These are phyloP conservation scores for Fusarium anthophilum DNA, from an alignment of 2,329 filamentous ascomycete genomes.

Conservation along the genomic window DNA sequence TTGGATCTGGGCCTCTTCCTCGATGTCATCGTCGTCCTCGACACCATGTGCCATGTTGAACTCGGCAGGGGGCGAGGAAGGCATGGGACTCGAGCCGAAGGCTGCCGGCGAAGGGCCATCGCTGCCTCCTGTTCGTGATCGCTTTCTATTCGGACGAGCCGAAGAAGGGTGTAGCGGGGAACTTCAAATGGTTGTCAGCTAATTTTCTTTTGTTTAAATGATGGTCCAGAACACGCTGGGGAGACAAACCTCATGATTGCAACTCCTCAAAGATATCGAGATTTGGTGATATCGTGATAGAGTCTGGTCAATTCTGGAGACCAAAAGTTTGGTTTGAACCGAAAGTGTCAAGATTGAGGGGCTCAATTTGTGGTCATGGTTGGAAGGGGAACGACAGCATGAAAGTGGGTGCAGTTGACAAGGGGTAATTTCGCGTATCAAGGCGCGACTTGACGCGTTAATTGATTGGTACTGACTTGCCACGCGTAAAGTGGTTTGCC, in stretches of 20 bases:
- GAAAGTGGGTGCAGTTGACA: slow-evolving; percentile 29
- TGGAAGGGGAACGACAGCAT: slow-evolving; percentile 32
- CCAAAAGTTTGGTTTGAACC: slow-evolving; percentile 5
- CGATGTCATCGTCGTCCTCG: slow-evolving; percentile 76
- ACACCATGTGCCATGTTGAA: slow-evolving; percentile 72
- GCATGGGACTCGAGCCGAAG: slow-evolving; percentile 68
- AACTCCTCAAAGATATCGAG: slow-evolving; percentile 2
- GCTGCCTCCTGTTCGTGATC: slow-evolving; percentile 61
- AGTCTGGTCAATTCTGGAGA: not conserved
- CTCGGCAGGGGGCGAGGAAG: slow-evolving; percentile 70
- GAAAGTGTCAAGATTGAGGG: slow-evolving; percentile 35
- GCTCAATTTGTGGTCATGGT: slow-evolving; percentile 28
- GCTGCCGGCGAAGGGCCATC: slow-evolving; percentile 62
- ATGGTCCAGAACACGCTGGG: not conserved
- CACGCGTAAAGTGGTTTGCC: slow-evolving; percentile 50
- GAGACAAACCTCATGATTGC: slow-evolving; percentile 23
- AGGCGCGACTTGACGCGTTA: slow-evolving; percentile 53
- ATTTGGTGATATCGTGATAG: slow-evolving; percentile 8
- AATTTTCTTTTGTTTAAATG: not conserved
- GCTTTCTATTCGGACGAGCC: slow-evolving; percentile 63
- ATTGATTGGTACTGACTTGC: slow-evolving; percentile 50
- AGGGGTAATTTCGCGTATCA: slow-evolving; percentile 41
- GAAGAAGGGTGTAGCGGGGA: slow-evolving; percentile 87
- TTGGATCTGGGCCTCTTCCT: slow-evolving; percentile 76
- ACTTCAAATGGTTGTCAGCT: slow-evolving; percentile 56